A percentile compares a stretch with the other conserved stretches of the same genome.
Conservation (phyloP, 208 protist species). For the Spironucleus salmonicida region DNA sequence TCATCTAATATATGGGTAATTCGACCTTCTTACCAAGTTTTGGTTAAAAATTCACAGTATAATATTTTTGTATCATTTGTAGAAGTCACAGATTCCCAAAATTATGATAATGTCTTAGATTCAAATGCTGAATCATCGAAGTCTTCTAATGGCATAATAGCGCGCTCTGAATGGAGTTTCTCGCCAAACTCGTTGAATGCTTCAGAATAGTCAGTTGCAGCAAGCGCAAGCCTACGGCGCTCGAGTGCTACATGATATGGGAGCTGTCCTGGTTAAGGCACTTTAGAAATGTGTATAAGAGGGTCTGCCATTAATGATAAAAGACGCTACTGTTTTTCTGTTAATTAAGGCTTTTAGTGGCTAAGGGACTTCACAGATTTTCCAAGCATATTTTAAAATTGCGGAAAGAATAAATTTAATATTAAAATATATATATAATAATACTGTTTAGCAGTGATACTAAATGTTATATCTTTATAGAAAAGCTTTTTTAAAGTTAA, state of each 20-base stretch:
- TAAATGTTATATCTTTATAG: too few relatives aligned
- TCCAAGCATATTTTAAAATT: too few relatives aligned
- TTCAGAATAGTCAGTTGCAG: background rate
- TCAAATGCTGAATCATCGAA: slow-evolving; percentile 27
- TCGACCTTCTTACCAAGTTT: background rate
- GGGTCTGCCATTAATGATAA: slow-evolving; percentile 29
- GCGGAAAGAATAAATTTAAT: too few relatives aligned
- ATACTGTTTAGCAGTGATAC: too few relatives aligned
- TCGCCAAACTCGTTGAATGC: background rate
- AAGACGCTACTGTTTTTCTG: too few relatives aligned
- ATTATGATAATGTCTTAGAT: background rate
- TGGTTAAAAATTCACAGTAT: background rate
- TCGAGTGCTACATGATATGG: slow-evolving; percentile 10
- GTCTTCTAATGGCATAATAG: background rate
- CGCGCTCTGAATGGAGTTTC: background rate
- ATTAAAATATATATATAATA: too few relatives aligned
- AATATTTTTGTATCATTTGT: background rate
- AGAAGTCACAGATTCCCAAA: background rate
- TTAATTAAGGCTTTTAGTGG: too few relatives aligned
- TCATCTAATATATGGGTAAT: slow-evolving; percentile 11
- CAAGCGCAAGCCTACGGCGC: background rate
- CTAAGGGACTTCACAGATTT: too few relatives aligned
- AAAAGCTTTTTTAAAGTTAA: too few relatives aligned
- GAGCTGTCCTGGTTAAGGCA: background rate
- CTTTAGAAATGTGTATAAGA: background rate